Base-by-base conservation (phyloP, 2,329 filamentous ascomycete species). In the Bipolaris victoriae region DNA sequence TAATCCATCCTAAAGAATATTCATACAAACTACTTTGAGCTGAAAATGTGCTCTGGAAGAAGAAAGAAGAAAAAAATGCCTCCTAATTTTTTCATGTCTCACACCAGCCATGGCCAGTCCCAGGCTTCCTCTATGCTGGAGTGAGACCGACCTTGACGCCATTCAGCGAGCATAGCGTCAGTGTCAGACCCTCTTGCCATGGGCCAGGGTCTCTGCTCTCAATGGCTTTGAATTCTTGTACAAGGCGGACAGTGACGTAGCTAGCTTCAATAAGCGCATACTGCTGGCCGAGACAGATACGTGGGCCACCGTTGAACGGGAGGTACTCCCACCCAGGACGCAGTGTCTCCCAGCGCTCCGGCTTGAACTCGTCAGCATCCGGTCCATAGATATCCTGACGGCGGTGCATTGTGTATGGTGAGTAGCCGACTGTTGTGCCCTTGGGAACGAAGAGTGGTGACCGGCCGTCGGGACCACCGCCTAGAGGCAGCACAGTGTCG, bases 401-500 rank as follows among this genome's bases (percentile, higher is more conserved):
- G 16, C 80, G 77, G 62, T 86, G 83, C 77, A 84, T 84, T 20
- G 75, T 62, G 64, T 80, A 82, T 6, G 63, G 61, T 9, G 63
- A 66, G 79, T 74, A 51, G 61, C 71, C 71, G 39, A 84, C 77
- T 3, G 70, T 61, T 3, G 76, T 76, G 15, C 83, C 82, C 55
- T 81, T 81, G 7, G 70, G 72, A 5, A 86, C 76, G 57, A 82
- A 81, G 11, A 87, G 63, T 0, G 84, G 83, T 1, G 77, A 74
- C 15, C 70, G 72, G 36, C 81, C 79, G 48, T 84, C 78, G 26
- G 79, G 67, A 9, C 84, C 78, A 63, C 83, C 79, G 56, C 82
- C 78, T 31, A 78, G 69, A 29, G 84, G 84, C 0, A 86, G 74
- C 1, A 80, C 73, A 3, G 82, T 84, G 67, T 85, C 81, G 33